These are phyloP conservation scores for Eucalyptus regnans DNA, from an alignment of 345 rosid genomes.

Conservation along the genomic window DNA sequence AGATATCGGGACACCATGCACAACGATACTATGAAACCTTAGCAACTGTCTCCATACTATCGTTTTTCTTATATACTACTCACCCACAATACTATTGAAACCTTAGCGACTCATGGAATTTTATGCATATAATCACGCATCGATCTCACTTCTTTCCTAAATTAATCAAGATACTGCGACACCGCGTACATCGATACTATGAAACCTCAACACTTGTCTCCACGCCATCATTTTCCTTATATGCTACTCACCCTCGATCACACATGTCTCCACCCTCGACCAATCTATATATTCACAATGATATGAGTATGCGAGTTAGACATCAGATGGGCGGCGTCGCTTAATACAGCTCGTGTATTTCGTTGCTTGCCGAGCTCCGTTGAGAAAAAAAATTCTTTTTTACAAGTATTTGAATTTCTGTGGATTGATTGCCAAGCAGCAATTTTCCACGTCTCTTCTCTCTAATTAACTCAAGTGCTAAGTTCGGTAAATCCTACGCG, in stretches of 20 bases:
- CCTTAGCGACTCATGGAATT: neutral
- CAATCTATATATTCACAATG: neutral
- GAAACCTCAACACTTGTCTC: neutral
- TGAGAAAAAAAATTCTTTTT: neutral
- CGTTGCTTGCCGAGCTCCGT: rapidly evolving
- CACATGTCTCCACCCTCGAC: neutral
- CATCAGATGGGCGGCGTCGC: rapidly evolving
- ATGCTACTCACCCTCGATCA: neutral
- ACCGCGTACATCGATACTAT: rapidly evolving
- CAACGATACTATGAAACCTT: rapidly evolving
- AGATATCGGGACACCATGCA: rapidly evolving
- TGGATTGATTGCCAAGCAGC: neutral
- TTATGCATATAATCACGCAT: too few relatives aligned
- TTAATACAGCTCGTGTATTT: neutral
- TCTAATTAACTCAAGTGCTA: neutral
- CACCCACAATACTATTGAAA: neutral
- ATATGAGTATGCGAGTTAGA: rapidly evolving
- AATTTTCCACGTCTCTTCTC: neutral
- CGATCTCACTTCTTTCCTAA: neutral
- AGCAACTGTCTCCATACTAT: neutral
- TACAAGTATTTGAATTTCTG: neutral
- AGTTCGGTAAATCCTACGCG: neutral
- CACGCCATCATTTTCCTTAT: rapidly evolving
- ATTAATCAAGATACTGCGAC: neutral
- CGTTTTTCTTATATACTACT: too few relatives aligned